Conservation (phyloP, 2,329 filamentous ascomycete species). For the Aspergillus clavatus region DNA sequence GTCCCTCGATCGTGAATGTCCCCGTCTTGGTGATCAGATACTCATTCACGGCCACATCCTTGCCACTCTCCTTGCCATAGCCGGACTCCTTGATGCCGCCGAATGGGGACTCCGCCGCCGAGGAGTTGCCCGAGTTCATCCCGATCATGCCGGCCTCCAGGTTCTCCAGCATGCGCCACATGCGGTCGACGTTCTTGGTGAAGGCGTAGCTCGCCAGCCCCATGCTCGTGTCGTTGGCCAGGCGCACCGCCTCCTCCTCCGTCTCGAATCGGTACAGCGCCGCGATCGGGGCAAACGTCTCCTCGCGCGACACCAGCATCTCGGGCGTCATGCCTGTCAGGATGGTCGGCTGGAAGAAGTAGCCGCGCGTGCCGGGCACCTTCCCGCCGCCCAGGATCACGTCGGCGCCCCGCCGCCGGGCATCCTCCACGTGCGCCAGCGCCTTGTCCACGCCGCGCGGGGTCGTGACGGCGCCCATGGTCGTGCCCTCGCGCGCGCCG, state of each 20-base stretch:
- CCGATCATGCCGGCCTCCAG: constrained; percentile 67
- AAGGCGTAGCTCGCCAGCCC: constrained; percentile 64
- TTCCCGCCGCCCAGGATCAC: constrained; percentile 56
- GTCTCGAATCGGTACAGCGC: constrained; percentile 62
- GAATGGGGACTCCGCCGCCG: constrained; percentile 62
- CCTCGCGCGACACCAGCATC: constrained; percentile 56
- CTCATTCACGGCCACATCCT: constrained; percentile 60
- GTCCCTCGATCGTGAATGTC: constrained; percentile 56
- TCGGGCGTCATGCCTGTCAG: constrained; percentile 55
- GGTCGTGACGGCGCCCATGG: constrained; percentile 58
- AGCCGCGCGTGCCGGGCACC: constrained; percentile 51
- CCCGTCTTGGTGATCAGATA: constrained; percentile 63
- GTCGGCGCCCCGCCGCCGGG: constrained; percentile 57
- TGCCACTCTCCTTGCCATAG: constrained; percentile 64
- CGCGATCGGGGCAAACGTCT: constrained; percentile 62
- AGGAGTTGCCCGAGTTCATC: constrained; percentile 60
- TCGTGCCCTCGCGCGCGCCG: constrained; percentile 50
- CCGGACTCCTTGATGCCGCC: constrained; percentile 65
- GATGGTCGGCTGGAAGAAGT: constrained; percentile 67
- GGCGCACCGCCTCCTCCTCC: constrained; percentile 58
- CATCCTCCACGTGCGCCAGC: constrained; percentile 58
- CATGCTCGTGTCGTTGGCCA: constrained; percentile 60
- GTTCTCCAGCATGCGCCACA: constrained; percentile 62
- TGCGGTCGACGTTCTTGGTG: constrained; percentile 62
- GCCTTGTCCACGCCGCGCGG: constrained; percentile 54